phyloP scores from a whole-genome alignment of 495 filamentous ascomycete genomes.

The Aspergillus hancockii region DNA sequence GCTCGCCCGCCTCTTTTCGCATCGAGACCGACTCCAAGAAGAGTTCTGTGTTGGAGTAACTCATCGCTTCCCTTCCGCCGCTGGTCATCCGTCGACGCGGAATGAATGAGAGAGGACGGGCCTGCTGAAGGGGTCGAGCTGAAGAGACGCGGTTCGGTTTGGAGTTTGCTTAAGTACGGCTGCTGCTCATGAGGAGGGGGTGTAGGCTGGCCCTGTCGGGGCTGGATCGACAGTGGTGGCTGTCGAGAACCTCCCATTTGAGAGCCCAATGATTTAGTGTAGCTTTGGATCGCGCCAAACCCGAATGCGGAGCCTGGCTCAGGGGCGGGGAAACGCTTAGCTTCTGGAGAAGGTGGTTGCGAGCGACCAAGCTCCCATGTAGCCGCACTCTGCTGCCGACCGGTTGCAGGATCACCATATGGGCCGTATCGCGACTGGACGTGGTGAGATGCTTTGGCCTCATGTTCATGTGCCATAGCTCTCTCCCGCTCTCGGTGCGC shows the following conservation, averaged over 20 bases:
- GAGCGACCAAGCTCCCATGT: constrained; percentile 44
- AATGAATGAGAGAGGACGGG: constrained; percentile 27
- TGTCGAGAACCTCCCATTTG: constrained; percentile 40
- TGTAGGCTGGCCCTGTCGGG: constrained; percentile 36
- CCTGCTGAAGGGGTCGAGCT: constrained; percentile 26
- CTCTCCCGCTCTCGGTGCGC: constrained; percentile 41
- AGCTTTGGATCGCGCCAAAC: constrained; percentile 49
- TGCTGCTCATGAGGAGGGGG: constrained; percentile 38
- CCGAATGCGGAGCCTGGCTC: constrained; percentile 39
- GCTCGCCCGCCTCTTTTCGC: constrained; percentile 50
- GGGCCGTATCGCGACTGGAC: constrained; percentile 30
- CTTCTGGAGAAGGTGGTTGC: constrained; percentile 44
- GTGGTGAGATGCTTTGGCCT: constrained; percentile 28
- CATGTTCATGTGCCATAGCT: constrained; percentile 30
- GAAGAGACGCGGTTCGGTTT: constrained; percentile 34
- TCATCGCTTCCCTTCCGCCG: constrained; percentile 62
- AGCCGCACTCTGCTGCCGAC: constrained; percentile 30
- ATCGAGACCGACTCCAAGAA: constrained; percentile 47
- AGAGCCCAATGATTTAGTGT: constrained; percentile 49
- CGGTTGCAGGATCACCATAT: constrained; percentile 32
- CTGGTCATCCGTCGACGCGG: constrained; percentile 37
- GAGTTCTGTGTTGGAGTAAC: constrained; percentile 43
- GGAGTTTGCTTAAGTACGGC: constrained; percentile 35
- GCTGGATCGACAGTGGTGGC: constrained; percentile 34
- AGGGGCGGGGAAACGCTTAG: constrained; percentile 37